Evolutionary conservation across 768 basidiomycete species (phyloP), one percentile per base, ranked within the genome.

Genomic region (Hericium alpestre): DNA sequence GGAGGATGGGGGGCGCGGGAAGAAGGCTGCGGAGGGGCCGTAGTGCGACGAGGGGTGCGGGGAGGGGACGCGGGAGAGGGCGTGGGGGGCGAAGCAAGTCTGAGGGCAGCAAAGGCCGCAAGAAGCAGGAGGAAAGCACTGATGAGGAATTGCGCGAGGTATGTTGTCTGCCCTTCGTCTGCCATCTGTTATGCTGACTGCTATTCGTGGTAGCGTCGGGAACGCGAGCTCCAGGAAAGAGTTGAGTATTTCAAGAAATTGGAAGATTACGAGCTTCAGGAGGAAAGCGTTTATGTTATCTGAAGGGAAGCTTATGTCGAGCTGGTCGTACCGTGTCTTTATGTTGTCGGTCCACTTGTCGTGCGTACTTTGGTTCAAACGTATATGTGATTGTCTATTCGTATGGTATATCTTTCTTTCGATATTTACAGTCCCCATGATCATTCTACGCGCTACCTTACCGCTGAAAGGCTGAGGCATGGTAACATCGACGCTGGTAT

Each of bases 181-280:
- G 10, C 16, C 46, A 22, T 7, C 18, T n/a, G 46, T n/a, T 11
- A 16, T 41, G 12, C 20, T 16, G 7, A 25, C 39, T 23, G n/a
- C 18, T 48, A 32, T 37, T 11, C 22, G 8, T 48, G 25, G 10
- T 38, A 63, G 62, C 38, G 27, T 18, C 62, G 62, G 6, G 37
- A 63, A 46, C 43, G 55, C 23, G 62, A 61, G n/a, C 57, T 57
- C 7, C 15, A n/a, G 50, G 56, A 56, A 43, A 57, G 60, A 13
- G 38, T 59, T 22, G 58, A 63, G 32, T 63, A 61, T 53, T 63
- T 63, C 55, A 63, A 57, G 62, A 47, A 61, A 22, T 60, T 63
- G 8, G 62, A 63, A 2, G 55, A 55, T 22, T 63, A 63, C 46
- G 16, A 56, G 16, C 52, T 61, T 3, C 57, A 41, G 13, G 58